Percentiles rank a stretch among this genome's conserved stretches.
Conservation (phyloP, 2,329 filamentous ascomycete genomes). For the Penicillium sp. region DNA sequence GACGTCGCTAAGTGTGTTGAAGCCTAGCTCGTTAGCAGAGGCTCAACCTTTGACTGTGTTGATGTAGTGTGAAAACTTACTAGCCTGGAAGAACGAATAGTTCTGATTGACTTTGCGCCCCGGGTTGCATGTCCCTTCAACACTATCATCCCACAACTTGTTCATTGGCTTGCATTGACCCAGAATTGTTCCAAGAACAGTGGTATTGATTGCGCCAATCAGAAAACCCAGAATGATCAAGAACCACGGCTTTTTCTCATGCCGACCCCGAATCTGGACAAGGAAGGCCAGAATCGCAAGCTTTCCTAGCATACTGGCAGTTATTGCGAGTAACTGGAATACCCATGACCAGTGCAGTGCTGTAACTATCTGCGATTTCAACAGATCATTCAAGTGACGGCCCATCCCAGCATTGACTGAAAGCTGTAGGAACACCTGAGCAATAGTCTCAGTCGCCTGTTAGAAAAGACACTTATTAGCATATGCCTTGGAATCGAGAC, state of each 20-base stretch:
- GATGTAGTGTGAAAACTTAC: constrained; percentile 5
- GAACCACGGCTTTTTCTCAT: constrained; percentile 19
- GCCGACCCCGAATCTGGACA: constrained; percentile 23
- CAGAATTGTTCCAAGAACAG: constrained; percentile 19
- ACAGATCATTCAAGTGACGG: constrained; percentile 15
- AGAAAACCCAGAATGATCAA: constrained; percentile 21
- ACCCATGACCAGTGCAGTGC: constrained; percentile 25
- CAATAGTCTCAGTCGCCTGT: constrained; percentile 8
- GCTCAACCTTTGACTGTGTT: no score
- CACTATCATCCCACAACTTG: constrained; percentile 22
- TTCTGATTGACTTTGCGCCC: constrained; percentile 15
- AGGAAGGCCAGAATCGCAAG: constrained; percentile 27
- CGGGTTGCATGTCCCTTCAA: constrained; percentile 19
- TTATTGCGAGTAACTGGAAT: constrained; percentile 24
- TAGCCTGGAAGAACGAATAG: constrained; percentile 24
- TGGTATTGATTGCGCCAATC: constrained; percentile 21
- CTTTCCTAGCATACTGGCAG: constrained; percentile 23
- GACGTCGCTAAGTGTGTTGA: constrained; percentile 21
- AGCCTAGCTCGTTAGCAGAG: constrained; percentile 6
- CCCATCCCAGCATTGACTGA: constrained; percentile 21
- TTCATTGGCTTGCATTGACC: constrained; percentile 22
- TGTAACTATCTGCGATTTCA: constrained; percentile 3
- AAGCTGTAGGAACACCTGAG: constrained; percentile 20
- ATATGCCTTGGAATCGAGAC: neutral
- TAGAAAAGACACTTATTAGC: neutral